Evolutionary conservation across 768 basidiomycete genomes (phyloP), one percentile per base, ranked within the genome.

Genomic region (Russula abietina): DNA sequence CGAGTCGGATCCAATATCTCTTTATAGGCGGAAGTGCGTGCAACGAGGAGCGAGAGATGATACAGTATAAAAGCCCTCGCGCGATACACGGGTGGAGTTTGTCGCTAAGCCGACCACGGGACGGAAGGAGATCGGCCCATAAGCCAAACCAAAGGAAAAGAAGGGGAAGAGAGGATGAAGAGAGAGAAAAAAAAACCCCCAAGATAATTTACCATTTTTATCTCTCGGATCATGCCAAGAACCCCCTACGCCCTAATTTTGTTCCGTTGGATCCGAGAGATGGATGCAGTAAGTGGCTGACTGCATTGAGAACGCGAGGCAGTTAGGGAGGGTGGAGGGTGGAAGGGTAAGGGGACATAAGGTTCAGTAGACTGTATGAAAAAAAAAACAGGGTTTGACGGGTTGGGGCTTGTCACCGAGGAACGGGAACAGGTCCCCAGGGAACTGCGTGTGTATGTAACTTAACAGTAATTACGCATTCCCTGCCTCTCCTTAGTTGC

Each of bases 331-430:
- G 12, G n/a, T 9, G 24, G 16, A 22, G 9, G 28, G 14, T 1
- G 3, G 4, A 4, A 10, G 2, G 22, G 38, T 1, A 22, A n/a
- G 12, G 14, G 41, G 14, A 55, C 62, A 64, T 63, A 55, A 59
- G 45, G 53, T 55, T 60, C 52, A 43, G 28, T 45, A 2, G 46
- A 33, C 61, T 28, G 39, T 26, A 43, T 53, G 24, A 57, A 49
- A 63, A 58, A 57, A 49, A 63, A 58, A 58, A 38, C 61, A 62
- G 61, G 51, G 62, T 59, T 63, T 49, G 56, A 55, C 51, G 39
- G 30, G 28, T n/a, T 48, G 38, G 46, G 28, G 24, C 22, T 32
- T 26, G 49, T 55, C 57, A 64, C 62, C 62, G 54, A 55, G 50
- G 53, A 64, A 64, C 62, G 53, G 62, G 57, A 64, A 57, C 55